Evolutionary conservation across 169 alveolate species (phyloP).

Genomic region (Plasmodium sp.): DNA sequence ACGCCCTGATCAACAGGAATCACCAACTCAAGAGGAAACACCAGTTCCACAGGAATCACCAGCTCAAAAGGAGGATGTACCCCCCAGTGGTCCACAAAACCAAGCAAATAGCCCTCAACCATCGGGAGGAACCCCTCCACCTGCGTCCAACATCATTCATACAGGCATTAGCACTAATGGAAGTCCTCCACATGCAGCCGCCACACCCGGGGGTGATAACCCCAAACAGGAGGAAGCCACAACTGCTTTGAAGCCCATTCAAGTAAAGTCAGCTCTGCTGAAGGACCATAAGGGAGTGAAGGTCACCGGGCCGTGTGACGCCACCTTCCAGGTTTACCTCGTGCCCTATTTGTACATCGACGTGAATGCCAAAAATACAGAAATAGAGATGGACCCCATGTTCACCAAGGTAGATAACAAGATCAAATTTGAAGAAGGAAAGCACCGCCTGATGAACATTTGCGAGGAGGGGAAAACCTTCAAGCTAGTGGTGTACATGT

Average conservation of each 20-base stretch:
- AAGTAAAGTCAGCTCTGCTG: background rate
- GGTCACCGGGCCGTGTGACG: background rate
- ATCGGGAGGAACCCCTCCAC: too few relatives aligned
- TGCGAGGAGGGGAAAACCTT: background rate
- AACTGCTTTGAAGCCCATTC: background rate
- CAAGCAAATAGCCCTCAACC: too few relatives aligned
- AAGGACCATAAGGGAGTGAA: background rate
- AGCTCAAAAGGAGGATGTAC: too few relatives aligned
- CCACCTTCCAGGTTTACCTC: background rate
- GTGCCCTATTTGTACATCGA: background rate
- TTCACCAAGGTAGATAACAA: background rate
- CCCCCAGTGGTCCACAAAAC: too few relatives aligned
- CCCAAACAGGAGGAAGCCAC: background rate
- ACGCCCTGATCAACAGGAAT: too few relatives aligned
- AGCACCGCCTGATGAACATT: background rate
- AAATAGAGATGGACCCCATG: background rate
- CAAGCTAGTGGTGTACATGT: background rate
- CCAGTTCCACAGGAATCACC: too few relatives aligned
- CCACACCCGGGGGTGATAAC: background rate
- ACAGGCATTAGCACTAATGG: too few relatives aligned
- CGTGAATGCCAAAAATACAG: background rate
- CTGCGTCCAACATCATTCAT: too few relatives aligned
- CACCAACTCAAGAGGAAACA: too few relatives aligned
- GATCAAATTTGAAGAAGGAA: background rate
- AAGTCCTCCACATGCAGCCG: background rate